A percentile compares a stretch with the other conserved stretches of the same genome.
These are phyloP conservation scores for Penicillium hordei DNA, from an alignment of 2,329 filamentous ascomycete genomes.

Conservation along the genomic window DNA sequence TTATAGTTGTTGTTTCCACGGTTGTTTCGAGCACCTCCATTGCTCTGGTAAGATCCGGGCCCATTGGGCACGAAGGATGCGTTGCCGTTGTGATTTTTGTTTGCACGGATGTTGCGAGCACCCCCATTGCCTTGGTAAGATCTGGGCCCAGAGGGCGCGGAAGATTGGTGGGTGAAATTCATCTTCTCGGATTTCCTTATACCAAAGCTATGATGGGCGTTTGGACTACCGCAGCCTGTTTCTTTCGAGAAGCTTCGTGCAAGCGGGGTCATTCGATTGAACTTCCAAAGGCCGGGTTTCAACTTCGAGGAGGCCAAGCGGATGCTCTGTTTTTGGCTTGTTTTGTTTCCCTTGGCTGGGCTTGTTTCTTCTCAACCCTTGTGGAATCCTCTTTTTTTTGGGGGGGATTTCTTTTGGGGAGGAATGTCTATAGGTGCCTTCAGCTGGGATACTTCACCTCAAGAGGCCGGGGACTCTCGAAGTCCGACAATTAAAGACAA, in stretches of 20 bases:
- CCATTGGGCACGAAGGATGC: not conserved
- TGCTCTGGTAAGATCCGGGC: not conserved
- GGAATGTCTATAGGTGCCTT: not conserved
- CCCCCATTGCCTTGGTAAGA: too few relatives aligned
- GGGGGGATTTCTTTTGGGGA: constrained; percentile 8
- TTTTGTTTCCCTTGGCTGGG: not conserved
- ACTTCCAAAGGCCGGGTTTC: constrained; percentile 22
- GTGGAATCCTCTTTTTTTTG: not conserved
- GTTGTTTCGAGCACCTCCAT: not conserved
- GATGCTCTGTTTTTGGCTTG: constrained; percentile 9
- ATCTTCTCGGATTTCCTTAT: not conserved
- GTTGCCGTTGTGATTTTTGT: not conserved
- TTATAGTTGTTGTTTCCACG: constrained; percentile 6
- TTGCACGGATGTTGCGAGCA: too few relatives aligned
- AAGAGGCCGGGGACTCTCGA: constrained; percentile 14
- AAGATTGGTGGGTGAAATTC: not conserved
- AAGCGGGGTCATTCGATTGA: constrained; percentile 14
- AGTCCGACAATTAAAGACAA: constrained; percentile 20
- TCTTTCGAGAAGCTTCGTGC: not conserved
- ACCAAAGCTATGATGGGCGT: not conserved
- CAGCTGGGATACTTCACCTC: constrained; percentile 13
- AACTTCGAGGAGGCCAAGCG: constrained; percentile 16
- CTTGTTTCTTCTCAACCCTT: not conserved
- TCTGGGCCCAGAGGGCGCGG: too few relatives aligned
- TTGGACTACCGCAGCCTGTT: not conserved